Base-by-base conservation (phyloP, 1,139 yeast genomes). In the Scheffersomyces illinoinensis region DNA sequence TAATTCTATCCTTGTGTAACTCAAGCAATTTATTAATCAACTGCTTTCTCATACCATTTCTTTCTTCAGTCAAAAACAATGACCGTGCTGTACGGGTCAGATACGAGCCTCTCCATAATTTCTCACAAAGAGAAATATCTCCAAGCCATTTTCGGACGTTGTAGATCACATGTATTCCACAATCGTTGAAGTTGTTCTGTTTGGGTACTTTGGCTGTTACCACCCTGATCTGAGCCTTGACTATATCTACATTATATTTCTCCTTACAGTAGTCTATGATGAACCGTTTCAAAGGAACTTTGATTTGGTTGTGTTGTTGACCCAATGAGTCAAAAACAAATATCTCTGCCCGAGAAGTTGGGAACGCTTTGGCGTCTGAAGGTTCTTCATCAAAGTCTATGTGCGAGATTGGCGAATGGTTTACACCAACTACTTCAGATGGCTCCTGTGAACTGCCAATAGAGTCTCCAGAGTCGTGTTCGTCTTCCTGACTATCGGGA, bases 141-240 rank as follows among this genome's bases (percentile, higher is more conserved):
- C 77, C 74, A 55, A 91, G 76, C 77, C 93, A 90, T 65, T 83
- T 85, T 61, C 85, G 82, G 17, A 91, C 84, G 67, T 91, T 95
- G 67, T 89, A 89, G 26, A 96, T 88, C 5, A 95, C 90, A 75
- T 91, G 98, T 23, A 96, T 86, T 0, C 99, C 99, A 76, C 99
- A 96, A 71, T 96, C 99, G 68, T 93, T 91, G 73, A 88, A 88
- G 70, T 96, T 96, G 55, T 87, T 87, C 69, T 96, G 99, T 61
- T 84, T 87, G 0, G 98, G 97, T 0, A 93, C 96, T 39, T 76
- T 70, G 5, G 90, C 89, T 4, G 79, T 76, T 57, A 79, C 73
- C 46, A 81, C 73, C 26, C 74, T 66, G 19, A 86, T 76, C 54
- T 79, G 81, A 5, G 75, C 72, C n/a, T 78, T 78, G 18, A 76